These are phyloP conservation scores for Ganoderma sinense DNA, from an alignment of 1,284 basidiomycete genomes.

Conservation along the genomic window DNA sequence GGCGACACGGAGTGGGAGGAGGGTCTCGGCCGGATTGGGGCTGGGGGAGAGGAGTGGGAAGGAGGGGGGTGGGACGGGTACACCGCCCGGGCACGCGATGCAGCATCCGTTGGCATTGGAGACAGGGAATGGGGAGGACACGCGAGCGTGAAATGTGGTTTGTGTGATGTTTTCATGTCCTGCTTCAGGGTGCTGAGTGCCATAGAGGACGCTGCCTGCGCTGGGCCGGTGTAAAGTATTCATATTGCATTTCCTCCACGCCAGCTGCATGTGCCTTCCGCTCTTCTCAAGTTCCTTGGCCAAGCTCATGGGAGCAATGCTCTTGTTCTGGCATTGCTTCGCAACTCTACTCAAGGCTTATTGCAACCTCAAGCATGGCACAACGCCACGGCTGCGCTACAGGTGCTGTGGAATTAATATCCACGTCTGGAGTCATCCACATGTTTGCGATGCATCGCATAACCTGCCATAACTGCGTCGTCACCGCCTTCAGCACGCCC, in stretches of 20 bases:
- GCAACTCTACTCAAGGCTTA: neutral
- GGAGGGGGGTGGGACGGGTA: constrained; percentile 2
- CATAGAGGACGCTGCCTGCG: constrained; percentile 20
- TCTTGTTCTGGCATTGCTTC: neutral
- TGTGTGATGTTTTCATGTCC: neutral
- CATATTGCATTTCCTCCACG: constrained; percentile 1
- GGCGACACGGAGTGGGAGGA: constrained; percentile 13
- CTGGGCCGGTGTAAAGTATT: constrained; percentile 18
- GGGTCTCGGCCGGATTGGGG: constrained; percentile 14
- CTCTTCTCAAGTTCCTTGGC: neutral
- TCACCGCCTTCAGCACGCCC: neutral
- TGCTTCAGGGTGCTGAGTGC: constrained; percentile 1
- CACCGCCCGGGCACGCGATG: neutral
- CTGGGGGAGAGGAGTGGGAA: constrained; percentile 4
- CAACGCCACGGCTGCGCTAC: neutral
- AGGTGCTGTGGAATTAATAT: neutral
- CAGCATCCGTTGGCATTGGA: constrained; percentile 15
- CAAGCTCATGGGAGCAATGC: neutral
- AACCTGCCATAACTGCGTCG: neutral
- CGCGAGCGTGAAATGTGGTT: constrained; percentile 6
- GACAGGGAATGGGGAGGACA: constrained; percentile 10
- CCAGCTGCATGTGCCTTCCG: neutral
- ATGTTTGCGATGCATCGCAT: neutral
- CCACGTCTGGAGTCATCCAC: neutral
- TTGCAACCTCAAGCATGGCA: neutral